A percentile compares a stretch with the other conserved stretches of the same genome.
These are phyloP conservation scores for Candida glucosophila DNA, from an alignment of 1,139 yeast genomes.

Conservation along the genomic window DNA sequence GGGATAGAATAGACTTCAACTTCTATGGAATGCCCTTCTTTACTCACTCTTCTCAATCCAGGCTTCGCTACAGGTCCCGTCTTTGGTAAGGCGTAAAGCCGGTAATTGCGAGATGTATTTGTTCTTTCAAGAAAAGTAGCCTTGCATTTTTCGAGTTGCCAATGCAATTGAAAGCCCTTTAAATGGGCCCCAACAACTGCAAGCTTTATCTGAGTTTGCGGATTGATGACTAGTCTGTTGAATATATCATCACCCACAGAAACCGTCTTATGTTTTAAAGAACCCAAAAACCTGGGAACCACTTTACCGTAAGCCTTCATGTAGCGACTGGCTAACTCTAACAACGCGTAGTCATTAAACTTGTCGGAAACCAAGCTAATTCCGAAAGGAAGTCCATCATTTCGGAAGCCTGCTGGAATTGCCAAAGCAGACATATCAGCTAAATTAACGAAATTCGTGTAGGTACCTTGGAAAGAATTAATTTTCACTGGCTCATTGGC, in stretches of 20 bases:
- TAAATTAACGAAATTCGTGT: slow-evolving; percentile 91
- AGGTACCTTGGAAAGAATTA: slow-evolving; percentile 89
- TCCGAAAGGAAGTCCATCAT: slow-evolving; percentile 86
- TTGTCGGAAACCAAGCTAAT: slow-evolving; percentile 74
- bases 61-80: slow-evolving; percentile 81
- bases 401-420: slow-evolving; percentile 77
- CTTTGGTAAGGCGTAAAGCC: slow-evolving; percentile 74
- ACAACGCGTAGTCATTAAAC: slow-evolving; percentile 80
- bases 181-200: slow-evolving; percentile 98
- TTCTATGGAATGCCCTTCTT: slow-evolving; percentile 51
- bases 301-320: slow-evolving; percentile 28
- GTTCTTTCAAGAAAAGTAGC: slow-evolving; percentile 64
- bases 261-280: slow-evolving; percentile 34
- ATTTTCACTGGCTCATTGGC: slow-evolving; percentile 70
- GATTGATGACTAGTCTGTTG: slow-evolving; percentile 33
- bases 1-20: slow-evolving; percentile 84
- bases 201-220: slow-evolving; percentile 35
- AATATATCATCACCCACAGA: slow-evolving; percentile 9
- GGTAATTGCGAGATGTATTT: slow-evolving; percentile 64
- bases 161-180: slow-evolving; percentile 79
- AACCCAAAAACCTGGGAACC: slow-evolving; percentile 23
- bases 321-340: slow-evolving; percentile 72
- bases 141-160: slow-evolving; percentile 84
- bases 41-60: slow-evolving; percentile 65
- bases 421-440: slow-evolving; percentile 92